A percentile compares a stretch with the other conserved stretches of the same genome.
phyloP scores from a whole-genome alignment of 2,329 filamentous ascomycete species.

The Fusarium metavorans region DNA sequence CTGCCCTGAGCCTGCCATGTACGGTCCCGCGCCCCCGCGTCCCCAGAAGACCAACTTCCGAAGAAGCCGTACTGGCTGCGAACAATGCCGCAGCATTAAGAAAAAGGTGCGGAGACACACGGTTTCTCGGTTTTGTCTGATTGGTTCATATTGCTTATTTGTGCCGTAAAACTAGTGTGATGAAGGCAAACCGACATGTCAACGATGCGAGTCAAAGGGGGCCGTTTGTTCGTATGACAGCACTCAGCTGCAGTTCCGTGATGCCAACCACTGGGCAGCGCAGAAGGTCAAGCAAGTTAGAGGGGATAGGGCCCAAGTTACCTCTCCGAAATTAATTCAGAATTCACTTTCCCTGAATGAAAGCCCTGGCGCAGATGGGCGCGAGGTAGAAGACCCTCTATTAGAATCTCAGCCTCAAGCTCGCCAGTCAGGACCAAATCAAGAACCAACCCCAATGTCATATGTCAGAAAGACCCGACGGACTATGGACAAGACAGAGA shows the following conservation, averaged over 20 bases:
- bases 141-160: not conserved
- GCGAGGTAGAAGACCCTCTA: not conserved
- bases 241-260: not conserved
- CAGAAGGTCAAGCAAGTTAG: not conserved
- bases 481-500: accelerated
- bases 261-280: not conserved
- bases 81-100: not conserved
- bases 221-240: not conserved
- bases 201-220: not conserved
- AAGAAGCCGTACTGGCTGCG: not conserved
- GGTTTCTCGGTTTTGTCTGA: not conserved
- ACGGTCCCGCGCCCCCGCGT: not conserved
- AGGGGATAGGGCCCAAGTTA: not conserved
- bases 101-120: not conserved
- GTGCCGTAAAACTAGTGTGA: not conserved
- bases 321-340: accelerated
- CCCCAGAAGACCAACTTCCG: not conserved
- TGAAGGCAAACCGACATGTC: not conserved
- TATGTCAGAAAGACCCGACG: not conserved
- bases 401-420: not conserved
- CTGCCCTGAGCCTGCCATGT: not conserved
- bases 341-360: not conserved
- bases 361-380: not conserved
- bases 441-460: not conserved
- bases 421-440: not conserved